phyloP scores from a whole-genome alignment of 1,284 basidiomycete genomes.

The Erythrobasidium hasegawianum region DNA sequence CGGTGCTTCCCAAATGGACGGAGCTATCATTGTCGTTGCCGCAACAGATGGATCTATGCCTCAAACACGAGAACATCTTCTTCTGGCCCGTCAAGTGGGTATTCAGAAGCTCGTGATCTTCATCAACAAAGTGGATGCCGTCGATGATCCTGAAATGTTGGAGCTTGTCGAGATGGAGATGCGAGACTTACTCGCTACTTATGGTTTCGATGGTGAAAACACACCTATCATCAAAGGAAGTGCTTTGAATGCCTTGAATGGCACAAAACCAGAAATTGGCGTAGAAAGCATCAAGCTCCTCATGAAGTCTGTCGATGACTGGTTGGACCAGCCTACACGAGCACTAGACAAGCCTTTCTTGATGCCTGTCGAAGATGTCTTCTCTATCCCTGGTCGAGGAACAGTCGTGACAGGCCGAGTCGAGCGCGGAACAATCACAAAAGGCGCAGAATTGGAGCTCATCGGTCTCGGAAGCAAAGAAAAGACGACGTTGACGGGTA shows the following conservation, averaged over 20 bases:
- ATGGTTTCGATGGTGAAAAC: conserved; percentile 90
- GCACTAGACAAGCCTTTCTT: conserved; percentile 98
- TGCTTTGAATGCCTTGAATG: conserved; percentile 90
- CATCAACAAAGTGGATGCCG: conserved; percentile 98
- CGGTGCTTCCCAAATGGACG: conserved; percentile 98
- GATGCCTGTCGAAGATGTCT: conserved; percentile 94
- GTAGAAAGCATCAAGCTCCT: conserved; percentile 76
- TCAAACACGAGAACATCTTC: conserved; percentile 95
- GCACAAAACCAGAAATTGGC: conserved; percentile 69
- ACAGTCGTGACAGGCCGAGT: conserved; percentile 97
- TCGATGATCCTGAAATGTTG: conserved; percentile 96
- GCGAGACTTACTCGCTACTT: conserved; percentile 84
- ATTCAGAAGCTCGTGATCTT: conserved; percentile 98
- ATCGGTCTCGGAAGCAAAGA: conserved; percentile 76
- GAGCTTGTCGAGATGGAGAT: conserved; percentile 99
- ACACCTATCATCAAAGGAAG: conserved; percentile 97
- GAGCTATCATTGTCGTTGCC: conserved; percentile 69
- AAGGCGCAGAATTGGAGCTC: conserved; percentile 92
- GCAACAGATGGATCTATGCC: conserved; percentile 99
- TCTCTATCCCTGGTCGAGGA: conserved; percentile 97
- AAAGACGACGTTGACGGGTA: conserved; percentile 89
- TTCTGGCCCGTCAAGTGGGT: conserved; percentile 96
- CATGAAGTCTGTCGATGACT: conserved; percentile 82
- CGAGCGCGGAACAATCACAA: conserved; percentile 87
- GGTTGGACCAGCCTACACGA: conserved; percentile 93